Conservation (phyloP, 164 flowering plant genomes). For the Stephania japonica region DNA sequence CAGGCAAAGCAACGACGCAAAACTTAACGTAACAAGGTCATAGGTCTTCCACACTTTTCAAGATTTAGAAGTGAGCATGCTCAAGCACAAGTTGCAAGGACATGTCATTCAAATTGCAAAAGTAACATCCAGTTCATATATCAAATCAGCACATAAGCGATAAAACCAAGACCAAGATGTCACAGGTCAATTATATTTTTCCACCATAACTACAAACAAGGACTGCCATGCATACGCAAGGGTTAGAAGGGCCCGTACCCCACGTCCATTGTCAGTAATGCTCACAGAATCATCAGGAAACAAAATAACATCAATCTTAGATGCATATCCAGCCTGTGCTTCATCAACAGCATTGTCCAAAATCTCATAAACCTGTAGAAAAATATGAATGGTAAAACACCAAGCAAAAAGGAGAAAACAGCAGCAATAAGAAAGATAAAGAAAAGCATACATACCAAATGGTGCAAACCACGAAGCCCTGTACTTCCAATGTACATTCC, state of each 20-base stretch:
- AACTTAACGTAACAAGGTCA: not conserved
- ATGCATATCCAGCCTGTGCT: constrained; percentile 95
- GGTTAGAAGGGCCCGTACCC: constrained; percentile 47
- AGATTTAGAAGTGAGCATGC: not conserved
- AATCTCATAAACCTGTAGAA: constrained; percentile 83
- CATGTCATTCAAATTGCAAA: not conserved
- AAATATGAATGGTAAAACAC: constrained; percentile 5
- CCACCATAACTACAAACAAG: not conserved
- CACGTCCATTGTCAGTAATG: constrained; percentile 94
- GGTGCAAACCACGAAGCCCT: constrained; percentile 94
- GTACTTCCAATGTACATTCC: constrained; percentile 99
- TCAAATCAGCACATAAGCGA: not conserved
- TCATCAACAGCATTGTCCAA: constrained; percentile 96
- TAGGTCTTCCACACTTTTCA: not conserved
- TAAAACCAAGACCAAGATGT: not conserved
- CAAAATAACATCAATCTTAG: constrained; percentile 62
- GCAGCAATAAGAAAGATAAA: not conserved
- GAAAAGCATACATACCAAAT: constrained; percentile 51
- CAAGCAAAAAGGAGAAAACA: not conserved
- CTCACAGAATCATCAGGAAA: constrained; percentile 80
- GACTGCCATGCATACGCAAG: not conserved
- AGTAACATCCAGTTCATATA: not conserved
- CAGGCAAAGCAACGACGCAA: not conserved
- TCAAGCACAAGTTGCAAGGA: not conserved
- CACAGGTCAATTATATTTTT: not conserved